These are phyloP conservation scores for Coemansia sp. DNA, from an alignment of 192 early-diverging fungal species.

Conservation along the genomic window DNA sequence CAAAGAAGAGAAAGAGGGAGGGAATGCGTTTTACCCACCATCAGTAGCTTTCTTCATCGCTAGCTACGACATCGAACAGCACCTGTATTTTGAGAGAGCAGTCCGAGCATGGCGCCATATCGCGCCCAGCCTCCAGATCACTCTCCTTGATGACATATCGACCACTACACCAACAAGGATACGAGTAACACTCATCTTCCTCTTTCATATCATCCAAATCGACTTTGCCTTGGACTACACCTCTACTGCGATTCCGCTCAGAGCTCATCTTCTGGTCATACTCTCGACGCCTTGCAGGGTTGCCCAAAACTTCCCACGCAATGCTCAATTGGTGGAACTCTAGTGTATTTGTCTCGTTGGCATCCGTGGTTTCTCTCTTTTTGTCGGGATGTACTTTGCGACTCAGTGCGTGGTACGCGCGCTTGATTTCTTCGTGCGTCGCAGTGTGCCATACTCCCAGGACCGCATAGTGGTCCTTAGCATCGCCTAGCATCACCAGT, in stretches of 20 bases:
- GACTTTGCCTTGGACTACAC: slow-evolving; percentile 72
- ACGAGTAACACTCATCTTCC: slow-evolving; percentile 49
- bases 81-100: slow-evolving; percentile 74
- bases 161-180: slow-evolving; percentile 71
- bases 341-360: background rate
- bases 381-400: slow-evolving; percentile 47
- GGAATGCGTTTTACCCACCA: background rate
- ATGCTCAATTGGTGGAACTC: slow-evolving; percentile 43
- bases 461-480: slow-evolving; percentile 28
- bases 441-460: slow-evolving; percentile 25
- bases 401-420: slow-evolving; percentile 43
- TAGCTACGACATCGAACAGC: slow-evolving; percentile 65
- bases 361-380: background rate
- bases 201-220: slow-evolving; percentile 85
- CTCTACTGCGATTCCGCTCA: slow-evolving; percentile 26
- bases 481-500: background rate
- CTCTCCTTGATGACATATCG: slow-evolving; percentile 64
- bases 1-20: background rate
- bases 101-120: slow-evolving; percentile 66
- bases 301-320: slow-evolving; percentile 50
- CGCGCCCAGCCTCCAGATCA: slow-evolving; percentile 66
- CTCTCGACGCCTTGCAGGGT: slow-evolving; percentile 24
- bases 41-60: slow-evolving; percentile 11
- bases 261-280: slow-evolving; percentile 31
- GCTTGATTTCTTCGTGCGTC: slow-evolving; percentile 41